Evolutionary conservation across 352 stramenopile species (phyloP).

Genomic region (Chrysophaeum taylorii): DNA sequence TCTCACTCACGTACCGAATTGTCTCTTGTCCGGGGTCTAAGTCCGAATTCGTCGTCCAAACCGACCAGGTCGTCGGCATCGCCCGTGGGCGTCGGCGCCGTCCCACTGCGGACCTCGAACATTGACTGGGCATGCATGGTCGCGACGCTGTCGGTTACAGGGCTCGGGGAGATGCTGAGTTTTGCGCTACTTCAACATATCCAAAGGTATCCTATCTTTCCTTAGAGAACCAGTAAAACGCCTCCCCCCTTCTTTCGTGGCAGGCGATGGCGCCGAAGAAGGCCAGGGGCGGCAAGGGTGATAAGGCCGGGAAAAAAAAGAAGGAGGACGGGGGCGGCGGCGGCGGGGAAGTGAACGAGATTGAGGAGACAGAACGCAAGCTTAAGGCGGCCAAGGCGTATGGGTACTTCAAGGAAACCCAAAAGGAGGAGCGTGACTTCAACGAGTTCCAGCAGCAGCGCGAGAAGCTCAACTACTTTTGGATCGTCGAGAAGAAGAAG

Average conservation of each 20-base stretch:
- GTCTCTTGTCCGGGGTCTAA: background rate
- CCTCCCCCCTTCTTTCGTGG: too few relatives aligned
- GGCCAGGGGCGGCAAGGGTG: too few relatives aligned
- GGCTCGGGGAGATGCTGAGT: too few relatives aligned
- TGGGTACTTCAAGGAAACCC: slow-evolving; percentile 56
- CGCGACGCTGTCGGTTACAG: too few relatives aligned
- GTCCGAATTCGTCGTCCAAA: background rate
- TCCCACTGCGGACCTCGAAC: background rate
- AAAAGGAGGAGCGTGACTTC: slow-evolving; percentile 72
- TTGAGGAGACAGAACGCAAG: slow-evolving; percentile 9
- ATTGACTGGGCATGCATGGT: too few relatives aligned
- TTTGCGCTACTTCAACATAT: too few relatives aligned
- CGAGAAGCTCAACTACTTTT: slow-evolving; percentile 93
- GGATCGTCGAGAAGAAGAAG: slow-evolving; percentile 91
- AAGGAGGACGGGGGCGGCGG: background rate
- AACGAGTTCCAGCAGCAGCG: slow-evolving; percentile 89
- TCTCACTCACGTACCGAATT: too few relatives aligned
- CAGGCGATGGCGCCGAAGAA: too few relatives aligned
- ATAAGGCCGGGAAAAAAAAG: slow-evolving; percentile 2
- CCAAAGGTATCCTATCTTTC: too few relatives aligned
- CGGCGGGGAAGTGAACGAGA: slow-evolving; percentile 3
- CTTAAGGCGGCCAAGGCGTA: slow-evolving; percentile 61
- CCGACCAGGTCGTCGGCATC: background rate
- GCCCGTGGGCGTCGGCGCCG: background rate
- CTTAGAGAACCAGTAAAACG: too few relatives aligned